Base-by-base conservation (phyloP, 2,329 filamentous ascomycete species). In the Alternaria arbusti region DNA sequence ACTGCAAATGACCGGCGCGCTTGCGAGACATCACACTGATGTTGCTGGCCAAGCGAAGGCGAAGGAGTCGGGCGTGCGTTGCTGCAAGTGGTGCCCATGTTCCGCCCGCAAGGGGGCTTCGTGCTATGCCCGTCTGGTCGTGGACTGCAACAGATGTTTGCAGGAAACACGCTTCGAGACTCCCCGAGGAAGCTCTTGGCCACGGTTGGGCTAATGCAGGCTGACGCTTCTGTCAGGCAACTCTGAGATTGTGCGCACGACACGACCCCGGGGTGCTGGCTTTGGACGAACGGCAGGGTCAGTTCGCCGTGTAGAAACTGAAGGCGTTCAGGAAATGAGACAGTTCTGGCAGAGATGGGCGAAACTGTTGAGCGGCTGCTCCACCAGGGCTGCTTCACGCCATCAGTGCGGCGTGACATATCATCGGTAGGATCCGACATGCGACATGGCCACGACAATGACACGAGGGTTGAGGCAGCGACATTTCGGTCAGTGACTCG, bases 151-250 rank as follows among this genome's bases (percentile, higher is more conserved):
- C 60, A 56, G 52, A 54, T 61, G 59, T 58, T 58, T 68, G 68
- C 63, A 63, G 63, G 56, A 61, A 67, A 67, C 65, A 66, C 56
- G 64, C 60, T 74, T 74, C 68, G 68, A 71, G 68, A 70, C 61
- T 71, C 61, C 59, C 68, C 65, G 61, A 60, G 50, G 64, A 70
- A 71, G 64, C 63, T 60, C 69, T 70, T 71, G 54, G 52, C 57
- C 40, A 47, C 54, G n/a, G 50, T 54, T 50, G 25, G 54, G 54
- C 50, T 68, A 56, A 60, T 61, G 58, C 63, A 59, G 12, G 59
- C 65, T 64, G 60, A 67, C 62, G 63, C 65, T 60, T 46, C 49
- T 51, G 59, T 59, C 55, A 56, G 50, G 28, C 40, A 45, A 23
- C 32, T 54, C 50, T 45, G 49, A 45, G 40, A 50, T 50, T 40